Conservation (phyloP, 345 rosid species). For the Cardamine chenopodiifolia region DNA sequence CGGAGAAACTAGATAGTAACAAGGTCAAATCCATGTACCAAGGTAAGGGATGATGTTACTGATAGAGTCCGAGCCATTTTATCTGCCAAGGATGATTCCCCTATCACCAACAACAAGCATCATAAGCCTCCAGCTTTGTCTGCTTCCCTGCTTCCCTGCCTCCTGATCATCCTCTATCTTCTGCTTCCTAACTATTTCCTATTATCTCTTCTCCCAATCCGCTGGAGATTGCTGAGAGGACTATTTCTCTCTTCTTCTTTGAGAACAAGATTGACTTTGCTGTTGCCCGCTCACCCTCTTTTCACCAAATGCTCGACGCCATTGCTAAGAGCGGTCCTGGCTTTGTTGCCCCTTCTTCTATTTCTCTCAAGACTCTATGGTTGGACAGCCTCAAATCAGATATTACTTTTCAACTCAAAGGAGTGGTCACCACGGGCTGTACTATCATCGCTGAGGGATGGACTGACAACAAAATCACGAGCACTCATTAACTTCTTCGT, state of each 20-base stretch:
- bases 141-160: conserved; percentile 41
- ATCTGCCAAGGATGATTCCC: conserved; percentile 58
- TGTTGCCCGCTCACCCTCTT: conserved; percentile 73
- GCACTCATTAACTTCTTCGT: conserved; percentile 81
- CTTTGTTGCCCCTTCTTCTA: conserved; percentile 59
- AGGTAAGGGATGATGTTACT: conserved; percentile 80
- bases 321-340: conserved; percentile 65
- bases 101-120: conserved; percentile 45
- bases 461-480: conserved; percentile 85
- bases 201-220: conserved; percentile 37
- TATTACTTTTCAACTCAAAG: conserved; percentile 56
- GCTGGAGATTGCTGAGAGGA: conserved; percentile 71
- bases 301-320: conserved; percentile 70
- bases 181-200: conserved; percentile 58
- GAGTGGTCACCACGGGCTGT: conserved; percentile 86
- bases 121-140: conserved; percentile 38
- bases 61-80: conserved; percentile 71
- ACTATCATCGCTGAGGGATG: conserved; percentile 79
- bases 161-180: conserved; percentile 48
- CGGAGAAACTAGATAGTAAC: conserved; percentile 86
- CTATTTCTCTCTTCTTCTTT: conserved; percentile 77
- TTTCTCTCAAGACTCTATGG: conserved; percentile 62
- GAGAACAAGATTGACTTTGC: conserved; percentile 77
- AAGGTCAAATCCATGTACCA: conserved; percentile 85
- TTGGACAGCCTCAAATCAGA: conserved; percentile 68